Conservation (phyloP, 768 basidiomycete genomes). For the Tulasnella sp. region DNA sequence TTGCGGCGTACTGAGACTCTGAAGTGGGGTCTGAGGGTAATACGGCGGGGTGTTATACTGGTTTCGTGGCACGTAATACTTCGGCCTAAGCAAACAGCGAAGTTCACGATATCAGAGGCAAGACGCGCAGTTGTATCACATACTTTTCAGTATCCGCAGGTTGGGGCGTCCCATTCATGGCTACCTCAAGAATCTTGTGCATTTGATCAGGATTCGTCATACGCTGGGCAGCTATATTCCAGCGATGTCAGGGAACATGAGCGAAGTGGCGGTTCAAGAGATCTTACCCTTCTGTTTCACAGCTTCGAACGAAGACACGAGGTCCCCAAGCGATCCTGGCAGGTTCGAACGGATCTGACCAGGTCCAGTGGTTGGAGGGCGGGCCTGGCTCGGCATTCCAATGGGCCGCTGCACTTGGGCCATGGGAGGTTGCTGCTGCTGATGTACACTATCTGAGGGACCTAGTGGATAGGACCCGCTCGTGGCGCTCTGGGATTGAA, state of each 20-base stretch:
- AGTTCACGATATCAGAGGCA: constrained; percentile 13
- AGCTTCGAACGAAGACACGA: constrained; percentile 89
- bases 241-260: not conserved
- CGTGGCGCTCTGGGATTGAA: constrained; percentile 16
- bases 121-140: constrained; percentile 18
- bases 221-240: constrained; percentile 52
- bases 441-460: constrained; percentile 4
- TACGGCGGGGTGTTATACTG: constrained; percentile 85
- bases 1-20: constrained; percentile 67
- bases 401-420: not conserved
- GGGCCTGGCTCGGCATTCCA: constrained; percentile 30
- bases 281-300: constrained; percentile 87
- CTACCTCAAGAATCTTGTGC: constrained; percentile 87
- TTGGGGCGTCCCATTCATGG: constrained; percentile 78
- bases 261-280: not conserved
- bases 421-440: constrained; percentile 14
- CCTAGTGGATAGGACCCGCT: constrained; percentile 12
- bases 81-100: constrained; percentile 54
- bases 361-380: constrained; percentile 29
- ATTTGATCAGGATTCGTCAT: constrained; percentile 83
- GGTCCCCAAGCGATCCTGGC: constrained; percentile 78
- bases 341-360: constrained; percentile 32
- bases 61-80: constrained; percentile 92
- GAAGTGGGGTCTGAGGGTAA: constrained; percentile 84
- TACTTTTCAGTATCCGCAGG: constrained; percentile 94